Evolutionary conservation across 2,329 filamentous ascomycete genomes (phyloP).

Genomic region (Alternaria burnsii): DNA sequence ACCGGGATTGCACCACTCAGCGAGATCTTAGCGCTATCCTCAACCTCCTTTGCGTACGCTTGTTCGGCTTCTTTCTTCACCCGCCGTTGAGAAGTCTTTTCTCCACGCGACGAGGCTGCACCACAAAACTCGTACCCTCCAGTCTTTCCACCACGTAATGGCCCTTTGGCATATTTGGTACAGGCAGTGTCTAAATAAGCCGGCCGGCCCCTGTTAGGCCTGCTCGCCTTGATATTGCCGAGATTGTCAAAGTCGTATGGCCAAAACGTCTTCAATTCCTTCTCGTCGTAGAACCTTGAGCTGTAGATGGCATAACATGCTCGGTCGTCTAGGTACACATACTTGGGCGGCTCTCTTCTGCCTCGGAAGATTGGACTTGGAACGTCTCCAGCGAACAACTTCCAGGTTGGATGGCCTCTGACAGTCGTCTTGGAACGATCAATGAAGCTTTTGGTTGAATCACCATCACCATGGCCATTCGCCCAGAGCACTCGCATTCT

Average conservation of each 20-base stretch:
- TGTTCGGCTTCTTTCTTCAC: not conserved
- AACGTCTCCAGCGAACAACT: slow-evolving; percentile 48
- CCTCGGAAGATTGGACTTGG: slow-evolving; percentile 33
- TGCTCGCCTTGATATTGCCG: slow-evolving; percentile 41
- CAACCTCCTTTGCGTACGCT: not conserved
- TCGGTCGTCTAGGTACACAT: slow-evolving; percentile 53
- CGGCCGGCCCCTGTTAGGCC: slow-evolving; percentile 51
- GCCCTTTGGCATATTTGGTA: slow-evolving; percentile 19
- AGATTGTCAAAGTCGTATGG: slow-evolving; percentile 49
- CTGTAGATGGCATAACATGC: slow-evolving; percentile 46
- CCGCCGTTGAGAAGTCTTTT: not conserved
- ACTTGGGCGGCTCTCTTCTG: slow-evolving; percentile 45
- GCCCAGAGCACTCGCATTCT: slow-evolving; percentile 50
- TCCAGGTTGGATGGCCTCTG: slow-evolving; percentile 50
- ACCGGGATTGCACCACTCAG: not conserved
- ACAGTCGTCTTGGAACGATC: slow-evolving; percentile 16
- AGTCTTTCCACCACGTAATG: slow-evolving; percentile 6
- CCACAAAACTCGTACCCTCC: slow-evolving; percentile 2
- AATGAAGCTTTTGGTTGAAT: slow-evolving; percentile 35
- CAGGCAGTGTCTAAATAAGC: slow-evolving; percentile 34
- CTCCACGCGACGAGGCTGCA: not conserved
- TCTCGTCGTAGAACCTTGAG: slow-evolving; percentile 39
- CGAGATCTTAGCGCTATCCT: not conserved
- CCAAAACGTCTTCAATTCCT: slow-evolving; percentile 44
- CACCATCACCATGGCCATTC: slow-evolving; percentile 48